Conservation (phyloP, 352 stramenopile genomes). For the Phytophthora macrochlamydospora region DNA sequence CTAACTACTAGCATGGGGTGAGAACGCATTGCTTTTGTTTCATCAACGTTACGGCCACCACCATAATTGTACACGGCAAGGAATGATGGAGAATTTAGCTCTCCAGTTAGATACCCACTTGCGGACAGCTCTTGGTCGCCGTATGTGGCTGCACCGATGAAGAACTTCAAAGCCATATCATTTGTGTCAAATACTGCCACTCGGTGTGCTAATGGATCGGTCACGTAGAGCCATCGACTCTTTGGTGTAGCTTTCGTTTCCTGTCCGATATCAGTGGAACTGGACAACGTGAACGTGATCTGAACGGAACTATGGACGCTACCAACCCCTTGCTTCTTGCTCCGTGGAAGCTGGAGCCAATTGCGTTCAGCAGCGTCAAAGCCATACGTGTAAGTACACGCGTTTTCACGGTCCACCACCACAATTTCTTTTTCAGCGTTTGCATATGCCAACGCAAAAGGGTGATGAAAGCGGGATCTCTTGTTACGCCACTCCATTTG, state of each 20-base stretch:
- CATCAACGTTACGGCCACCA: background rate
- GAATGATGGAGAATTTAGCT: constrained; percentile 57
- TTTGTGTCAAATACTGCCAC: constrained; percentile 44
- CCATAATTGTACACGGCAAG: constrained; percentile 30
- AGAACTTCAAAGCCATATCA: constrained; percentile 32
- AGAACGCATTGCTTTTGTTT: background rate
- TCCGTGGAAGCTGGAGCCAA: constrained; percentile 37
- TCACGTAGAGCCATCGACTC: constrained; percentile 45
- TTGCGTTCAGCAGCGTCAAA: constrained; percentile 46
- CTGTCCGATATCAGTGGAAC: constrained; percentile 3
- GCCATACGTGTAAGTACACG: constrained; percentile 53
- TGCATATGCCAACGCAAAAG: constrained; percentile 38
- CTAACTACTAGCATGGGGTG: constrained; percentile 42
- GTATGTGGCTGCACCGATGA: constrained; percentile 64
- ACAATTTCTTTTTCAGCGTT: constrained; percentile 43
- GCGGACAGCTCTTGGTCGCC: constrained; percentile 52
- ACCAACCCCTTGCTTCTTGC: constrained; percentile 20
- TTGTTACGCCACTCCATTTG: constrained; percentile 36
- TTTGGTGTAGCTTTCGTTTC: background rate
- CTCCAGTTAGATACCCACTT: constrained; percentile 49
- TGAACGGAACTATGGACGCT: constrained; percentile 41
- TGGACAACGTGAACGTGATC: constrained; percentile 14
- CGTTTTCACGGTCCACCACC: constrained; percentile 63
- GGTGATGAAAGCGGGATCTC: constrained; percentile 52
- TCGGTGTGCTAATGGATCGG: constrained; percentile 59